phyloP scores from a whole-genome alignment of 305 asterid genomes.

The Andrographis paniculata region DNA sequence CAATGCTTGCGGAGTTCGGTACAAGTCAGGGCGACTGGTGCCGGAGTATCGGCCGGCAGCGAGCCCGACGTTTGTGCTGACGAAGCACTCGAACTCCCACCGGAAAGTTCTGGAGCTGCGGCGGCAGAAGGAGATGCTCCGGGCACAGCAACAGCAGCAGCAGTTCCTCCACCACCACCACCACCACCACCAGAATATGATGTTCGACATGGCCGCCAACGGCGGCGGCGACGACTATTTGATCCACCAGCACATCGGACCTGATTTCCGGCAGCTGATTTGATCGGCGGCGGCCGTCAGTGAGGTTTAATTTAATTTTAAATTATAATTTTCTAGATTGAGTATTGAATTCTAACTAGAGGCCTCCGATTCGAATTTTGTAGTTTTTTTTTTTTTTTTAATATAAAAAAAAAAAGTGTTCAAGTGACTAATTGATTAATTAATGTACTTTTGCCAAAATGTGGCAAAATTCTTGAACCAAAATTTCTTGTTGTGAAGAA shows the following conservation, averaged over 20 bases:
- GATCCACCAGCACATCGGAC: conserved; percentile 68
- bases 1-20: conserved; percentile 86
- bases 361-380: too few species aligned
- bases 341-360: too few species aligned
- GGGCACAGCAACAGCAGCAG: conserved; percentile 28
- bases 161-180: background rate
- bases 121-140: conserved; percentile 57
- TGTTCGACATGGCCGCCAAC: conserved; percentile 49
- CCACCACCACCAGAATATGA: conserved; percentile 13
- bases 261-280: conserved; percentile 57
- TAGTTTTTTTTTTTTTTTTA: too few species aligned
- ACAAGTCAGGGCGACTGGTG: conserved; percentile 86
- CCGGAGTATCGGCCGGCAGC: conserved; percentile 91
- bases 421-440: too few species aligned
- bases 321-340: too few species aligned
- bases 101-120: conserved; percentile 77
- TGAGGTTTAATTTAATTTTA: too few species aligned
- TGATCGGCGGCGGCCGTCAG: too few species aligned
- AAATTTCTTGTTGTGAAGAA: too few species aligned
- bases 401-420: too few species aligned
- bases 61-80: conserved; percentile 75
- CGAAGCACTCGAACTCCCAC: conserved; percentile 88
- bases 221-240: conserved; percentile 63
- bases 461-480: too few species aligned
- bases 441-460: too few species aligned